Percentiles rank a stretch among this genome's conserved stretches.
Evolutionary conservation across 2,329 filamentous ascomycete species (phyloP).

Genomic region (Dichotomopilus funicola): DNA sequence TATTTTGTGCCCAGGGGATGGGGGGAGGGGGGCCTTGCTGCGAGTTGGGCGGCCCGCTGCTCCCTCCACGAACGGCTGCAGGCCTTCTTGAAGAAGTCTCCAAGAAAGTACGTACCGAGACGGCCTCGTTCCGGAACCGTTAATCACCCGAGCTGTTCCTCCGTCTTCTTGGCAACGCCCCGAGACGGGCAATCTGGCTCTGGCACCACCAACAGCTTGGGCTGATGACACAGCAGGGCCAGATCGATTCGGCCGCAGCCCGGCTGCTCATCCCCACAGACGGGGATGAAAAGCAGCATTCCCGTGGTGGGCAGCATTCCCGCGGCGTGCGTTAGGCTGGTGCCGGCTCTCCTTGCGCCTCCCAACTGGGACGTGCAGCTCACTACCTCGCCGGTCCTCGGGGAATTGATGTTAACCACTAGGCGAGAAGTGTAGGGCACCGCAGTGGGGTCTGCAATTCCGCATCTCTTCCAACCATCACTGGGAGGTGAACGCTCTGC

Average conservation of each 20-base stretch:
- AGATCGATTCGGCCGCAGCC: conserved; percentile 5
- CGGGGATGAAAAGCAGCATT: conserved; percentile 5
- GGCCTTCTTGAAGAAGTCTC: neutral
- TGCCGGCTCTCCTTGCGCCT: conserved; percentile 5
- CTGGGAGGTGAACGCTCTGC: neutral
- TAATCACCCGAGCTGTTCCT: neutral
- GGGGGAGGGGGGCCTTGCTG: neutral
- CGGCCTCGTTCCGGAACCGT: neutral
- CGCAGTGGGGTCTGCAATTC: conserved; percentile 4
- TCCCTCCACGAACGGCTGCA: conserved; percentile 2
- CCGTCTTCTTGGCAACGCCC: conserved; percentile 7
- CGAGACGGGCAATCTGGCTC: neutral
- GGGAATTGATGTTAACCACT: neutral
- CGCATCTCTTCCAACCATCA: neutral
- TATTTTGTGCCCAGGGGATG: conserved; percentile 1
- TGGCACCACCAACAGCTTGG: neutral
- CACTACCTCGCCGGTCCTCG: neutral
- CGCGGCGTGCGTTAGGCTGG: conserved; percentile 2
- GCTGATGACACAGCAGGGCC: neutral
- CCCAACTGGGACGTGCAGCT: neutral
- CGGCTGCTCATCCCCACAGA: neutral
- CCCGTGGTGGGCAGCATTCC: neutral
- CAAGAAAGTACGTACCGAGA: neutral
- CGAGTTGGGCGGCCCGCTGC: conserved; percentile 1
- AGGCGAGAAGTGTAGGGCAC: neutral